Conservation (phyloP, 169 alveolate genomes). For the Cryptosporidium tyzzeri region DNA sequence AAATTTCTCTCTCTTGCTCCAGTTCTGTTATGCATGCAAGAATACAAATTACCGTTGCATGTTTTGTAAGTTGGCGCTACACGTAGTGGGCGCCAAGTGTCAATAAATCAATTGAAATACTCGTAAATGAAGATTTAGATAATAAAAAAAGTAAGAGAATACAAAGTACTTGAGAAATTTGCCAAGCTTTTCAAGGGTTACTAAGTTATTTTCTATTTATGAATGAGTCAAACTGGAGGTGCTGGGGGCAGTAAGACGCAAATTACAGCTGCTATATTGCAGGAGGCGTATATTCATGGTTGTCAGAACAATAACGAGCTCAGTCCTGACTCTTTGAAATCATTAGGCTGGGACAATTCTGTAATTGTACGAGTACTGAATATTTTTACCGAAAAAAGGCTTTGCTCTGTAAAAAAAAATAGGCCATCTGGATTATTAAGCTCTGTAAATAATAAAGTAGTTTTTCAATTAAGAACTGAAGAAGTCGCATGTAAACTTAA, state of each 20-base stretch:
- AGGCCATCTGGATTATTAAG: slow-evolving; percentile 23
- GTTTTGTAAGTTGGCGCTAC: background rate
- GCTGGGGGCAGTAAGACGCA: slow-evolving; percentile 8
- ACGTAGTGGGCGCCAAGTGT: background rate
- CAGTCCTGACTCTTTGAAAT: slow-evolving; percentile 58
- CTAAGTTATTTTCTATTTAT: slow-evolving; percentile 16
- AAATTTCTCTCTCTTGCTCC: background rate
- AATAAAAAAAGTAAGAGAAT: background rate
- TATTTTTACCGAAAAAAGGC: slow-evolving; percentile 80
- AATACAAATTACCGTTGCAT: background rate
- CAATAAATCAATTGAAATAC: background rate
- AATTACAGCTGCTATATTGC: slow-evolving; percentile 51
- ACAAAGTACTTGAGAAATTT: background rate
- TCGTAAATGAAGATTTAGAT: background rate
- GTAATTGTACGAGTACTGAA: slow-evolving; percentile 78
- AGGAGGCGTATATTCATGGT: slow-evolving; percentile 72
- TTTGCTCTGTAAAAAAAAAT: slow-evolving; percentile 79
- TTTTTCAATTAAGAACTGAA: slow-evolving; percentile 83
- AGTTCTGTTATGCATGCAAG: background rate
- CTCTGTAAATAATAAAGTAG: slow-evolving; percentile 61
- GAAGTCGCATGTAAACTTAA: slow-evolving; percentile 85
- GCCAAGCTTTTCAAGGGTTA: background rate
- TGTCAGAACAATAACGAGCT: slow-evolving; percentile 68
- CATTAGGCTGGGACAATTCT: slow-evolving; percentile 69
- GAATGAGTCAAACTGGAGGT: slow-evolving; percentile 45